Percentiles rank a stretch among this genome's conserved stretches.
Evolutionary conservation across 23 red algal species (phyloP).

Genomic region (Chondrus crispus): DNA sequence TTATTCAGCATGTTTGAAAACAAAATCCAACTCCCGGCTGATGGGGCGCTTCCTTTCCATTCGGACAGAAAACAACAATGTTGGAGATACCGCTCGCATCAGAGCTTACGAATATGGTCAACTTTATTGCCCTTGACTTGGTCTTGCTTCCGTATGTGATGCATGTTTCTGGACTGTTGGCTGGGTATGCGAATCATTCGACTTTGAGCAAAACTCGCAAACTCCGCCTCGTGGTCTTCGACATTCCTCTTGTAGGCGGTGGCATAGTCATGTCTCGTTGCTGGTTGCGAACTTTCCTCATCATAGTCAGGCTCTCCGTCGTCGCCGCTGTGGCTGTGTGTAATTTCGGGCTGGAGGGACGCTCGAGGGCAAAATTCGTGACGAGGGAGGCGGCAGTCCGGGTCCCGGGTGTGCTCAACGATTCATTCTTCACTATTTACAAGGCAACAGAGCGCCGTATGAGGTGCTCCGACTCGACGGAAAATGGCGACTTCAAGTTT

Average conservation of each 20-base stretch:
- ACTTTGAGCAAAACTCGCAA: not conserved
- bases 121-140: conserved; percentile 5
- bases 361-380: not conserved
- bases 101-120: not conserved
- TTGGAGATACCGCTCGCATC: not conserved
- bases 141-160: not conserved
- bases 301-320: not conserved
- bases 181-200: not conserved
- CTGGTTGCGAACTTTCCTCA: not conserved
- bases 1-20: too few relatives aligned
- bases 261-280: not conserved
- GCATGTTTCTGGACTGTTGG: not conserved
- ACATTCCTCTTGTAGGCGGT: not conserved
- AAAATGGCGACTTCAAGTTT: not conserved
- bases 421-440: not conserved
- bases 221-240: not conserved
- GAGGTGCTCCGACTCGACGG: not conserved
- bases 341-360: not conserved
- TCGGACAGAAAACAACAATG: not conserved
- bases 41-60: too few relatives aligned
- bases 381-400: not conserved
- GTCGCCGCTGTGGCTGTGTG: not conserved
- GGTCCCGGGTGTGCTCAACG: not conserved
- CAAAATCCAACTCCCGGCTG: too few relatives aligned
- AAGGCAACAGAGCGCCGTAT: not conserved